Base-by-base conservation (phyloP, 2,329 filamentous ascomycete species). In the Xylariales sp. region DNA sequence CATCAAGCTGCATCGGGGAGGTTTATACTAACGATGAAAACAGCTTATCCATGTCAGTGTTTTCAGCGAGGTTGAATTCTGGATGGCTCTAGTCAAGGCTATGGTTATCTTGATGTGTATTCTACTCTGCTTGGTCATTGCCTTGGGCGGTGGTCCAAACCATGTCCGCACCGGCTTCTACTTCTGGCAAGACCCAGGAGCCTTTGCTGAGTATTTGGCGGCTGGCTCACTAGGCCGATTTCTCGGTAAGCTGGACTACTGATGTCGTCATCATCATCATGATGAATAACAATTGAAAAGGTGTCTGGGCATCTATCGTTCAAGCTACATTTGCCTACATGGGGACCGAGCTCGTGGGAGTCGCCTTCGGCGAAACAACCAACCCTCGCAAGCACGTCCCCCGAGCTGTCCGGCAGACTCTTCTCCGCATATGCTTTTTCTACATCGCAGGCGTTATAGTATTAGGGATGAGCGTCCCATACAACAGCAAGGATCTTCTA, bases 321-420 rank as follows among this genome's bases (percentile, higher is more conserved):
- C 70, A 74, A 47, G 74, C 74, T 12, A 67, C 68, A 39, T 78
- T 78, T 56, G 73, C 70, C 3, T 71, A 80, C 42, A 71, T 27
- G 8, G 77, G 77, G 3, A 75, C 76, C 1, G 77, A 80, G 46
- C 79, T 79, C 52, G 69, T 80, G 24, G 60, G 60, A 20, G 70
- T 71, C 55, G 54, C 60, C 48, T 27, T 77, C 80, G 57, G 65
- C 75, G 2, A 67, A 77, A 46, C 73, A 74, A 42, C 77, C 76
- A 69, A 66, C 31, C 80, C 80, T 1, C 83, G 71, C 61, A 81
- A 80, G 42, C 73, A 74, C 3, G 75, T 82, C 6, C 80, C 82
- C 60, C 79, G 75, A 32, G 82, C 82, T 19, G 82, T 85, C 61
- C 81, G 77, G 53, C 70, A 84, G 42, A 85, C 81, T 28, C 82